phyloP scores from a whole-genome alignment of 2,329 filamentous ascomycete species.

The Leptographium wingfieldii region DNA sequence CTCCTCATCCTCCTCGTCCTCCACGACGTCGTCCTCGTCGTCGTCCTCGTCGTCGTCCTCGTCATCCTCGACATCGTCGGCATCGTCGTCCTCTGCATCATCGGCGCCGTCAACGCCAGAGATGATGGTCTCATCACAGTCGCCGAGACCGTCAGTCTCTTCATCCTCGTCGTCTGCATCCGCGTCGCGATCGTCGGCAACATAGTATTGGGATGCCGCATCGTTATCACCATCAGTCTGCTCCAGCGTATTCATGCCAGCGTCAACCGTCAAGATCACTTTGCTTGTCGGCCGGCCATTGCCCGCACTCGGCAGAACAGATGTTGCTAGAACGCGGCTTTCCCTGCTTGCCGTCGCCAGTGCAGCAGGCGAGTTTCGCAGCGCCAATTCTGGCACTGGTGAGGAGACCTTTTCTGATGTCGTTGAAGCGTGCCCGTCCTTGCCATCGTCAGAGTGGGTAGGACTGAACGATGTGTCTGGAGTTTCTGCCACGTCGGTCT shows the following conservation, averaged over 20 bases:
- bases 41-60: constrained; percentile 41
- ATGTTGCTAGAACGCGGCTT: background rate
- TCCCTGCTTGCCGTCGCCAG: background rate
- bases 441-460: constrained; percentile 35
- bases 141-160: constrained; percentile 28
- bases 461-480: constrained; percentile 43
- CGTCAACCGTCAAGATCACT: background rate
- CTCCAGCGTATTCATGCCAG: background rate
- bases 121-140: background rate
- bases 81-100: constrained; percentile 30
- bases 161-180: constrained; percentile 31
- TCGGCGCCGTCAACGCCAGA: constrained; percentile 16
- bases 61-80: constrained; percentile 24
- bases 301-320: background rate
- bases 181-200: constrained; percentile 20
- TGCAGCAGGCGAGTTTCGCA: background rate
- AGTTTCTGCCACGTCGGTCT: constrained; percentile 42
- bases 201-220: constrained; percentile 9
- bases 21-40: constrained; percentile 28
- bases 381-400: background rate
- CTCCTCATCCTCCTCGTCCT: constrained; percentile 42
- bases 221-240: constrained; percentile 11
- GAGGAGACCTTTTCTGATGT: background rate
- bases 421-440: constrained; percentile 14
- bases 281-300: background rate